Evolutionary conservation across 2,329 filamentous ascomycete genomes (phyloP).

Genomic region (Penicillium hordei): DNA sequence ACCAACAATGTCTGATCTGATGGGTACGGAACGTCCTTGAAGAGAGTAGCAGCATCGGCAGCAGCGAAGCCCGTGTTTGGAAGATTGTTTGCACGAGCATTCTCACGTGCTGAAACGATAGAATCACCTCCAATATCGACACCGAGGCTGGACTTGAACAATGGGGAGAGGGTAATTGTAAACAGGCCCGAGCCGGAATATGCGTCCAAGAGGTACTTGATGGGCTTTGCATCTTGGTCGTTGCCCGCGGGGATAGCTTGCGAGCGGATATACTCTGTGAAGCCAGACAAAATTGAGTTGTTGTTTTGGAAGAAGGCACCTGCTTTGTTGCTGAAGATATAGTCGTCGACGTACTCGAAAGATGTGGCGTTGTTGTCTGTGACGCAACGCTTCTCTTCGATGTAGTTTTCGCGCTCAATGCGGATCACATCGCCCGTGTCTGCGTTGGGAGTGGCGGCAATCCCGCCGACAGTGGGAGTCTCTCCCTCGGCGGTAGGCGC

Average conservation of each 20-base stretch:
- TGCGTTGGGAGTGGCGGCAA: conserved; percentile 29
- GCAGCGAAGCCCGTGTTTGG: conserved; percentile 80
- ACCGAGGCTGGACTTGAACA: conserved; percentile 77
- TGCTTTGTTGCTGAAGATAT: conserved; percentile 85
- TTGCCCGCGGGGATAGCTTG: conserved; percentile 62
- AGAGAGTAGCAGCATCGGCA: conserved; percentile 81
- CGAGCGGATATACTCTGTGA: conserved; percentile 83
- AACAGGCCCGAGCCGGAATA: conserved; percentile 98
- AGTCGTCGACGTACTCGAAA: conserved; percentile 84
- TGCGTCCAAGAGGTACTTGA: conserved; percentile 91
- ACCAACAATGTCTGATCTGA: conserved; percentile 86
- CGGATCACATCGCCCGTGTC: conserved; percentile 49
- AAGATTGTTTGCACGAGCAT: conserved; percentile 75
- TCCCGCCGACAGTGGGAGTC: conserved; percentile 20
- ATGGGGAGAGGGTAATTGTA: conserved; percentile 83
- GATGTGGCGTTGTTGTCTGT: conserved; percentile 80
- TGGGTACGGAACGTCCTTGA: conserved; percentile 71
- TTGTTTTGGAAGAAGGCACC: conserved; percentile 99
- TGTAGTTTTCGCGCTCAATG: conserved; percentile 59
- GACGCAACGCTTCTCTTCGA: conserved; percentile 83
- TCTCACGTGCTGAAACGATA: conserved; percentile 74
- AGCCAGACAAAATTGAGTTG: conserved; percentile 87
- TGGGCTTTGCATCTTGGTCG: conserved; percentile 41
- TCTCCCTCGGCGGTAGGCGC: conserved; percentile 16
- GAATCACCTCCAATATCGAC: conserved; percentile 84